These are phyloP conservation scores for Colletotrichum sp. DNA, from an alignment of 2,329 filamentous ascomycete species.

Conservation along the genomic window DNA sequence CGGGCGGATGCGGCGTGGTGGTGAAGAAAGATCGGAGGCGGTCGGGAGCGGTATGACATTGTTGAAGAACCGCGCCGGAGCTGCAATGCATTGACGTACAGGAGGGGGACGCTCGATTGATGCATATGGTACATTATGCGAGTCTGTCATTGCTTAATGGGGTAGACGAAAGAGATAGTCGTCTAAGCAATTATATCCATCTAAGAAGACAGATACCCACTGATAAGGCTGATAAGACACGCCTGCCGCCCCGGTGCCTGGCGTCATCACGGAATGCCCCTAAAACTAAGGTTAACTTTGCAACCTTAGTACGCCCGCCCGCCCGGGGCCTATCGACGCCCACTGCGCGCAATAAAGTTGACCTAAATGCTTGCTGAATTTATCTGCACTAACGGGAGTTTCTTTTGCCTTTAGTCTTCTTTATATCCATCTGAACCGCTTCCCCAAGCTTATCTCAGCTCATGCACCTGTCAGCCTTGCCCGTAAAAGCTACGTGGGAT, in stretches of 20 bases:
- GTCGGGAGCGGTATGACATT: constrained; percentile 10
- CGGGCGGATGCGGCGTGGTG: background rate
- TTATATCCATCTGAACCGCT: constrained; percentile 10
- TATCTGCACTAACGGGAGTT: background rate
- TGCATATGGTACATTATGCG: background rate
- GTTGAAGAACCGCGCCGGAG: constrained; percentile 9
- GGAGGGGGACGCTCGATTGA: background rate
- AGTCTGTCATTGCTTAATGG: background rate
- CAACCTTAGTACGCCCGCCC: background rate
- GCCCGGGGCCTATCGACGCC: background rate
- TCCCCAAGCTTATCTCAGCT: background rate
- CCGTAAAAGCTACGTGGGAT: background rate
- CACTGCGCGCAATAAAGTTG: constrained; percentile 7
- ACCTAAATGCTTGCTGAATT: background rate
- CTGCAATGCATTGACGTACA: background rate
- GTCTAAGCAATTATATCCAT: background rate
- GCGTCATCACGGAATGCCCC: background rate
- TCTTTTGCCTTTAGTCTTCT: constrained; percentile 1
- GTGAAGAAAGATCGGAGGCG: constrained; percentile 5
- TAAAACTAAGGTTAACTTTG: background rate
- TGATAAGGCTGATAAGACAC: background rate
- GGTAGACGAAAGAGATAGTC: background rate
- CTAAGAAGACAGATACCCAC: background rate
- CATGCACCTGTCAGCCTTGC: constrained; percentile 5
- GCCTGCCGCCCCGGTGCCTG: background rate